Conservation (phyloP, 768 basidiomycete species). For the Sporobolomyces roseus region DNA sequence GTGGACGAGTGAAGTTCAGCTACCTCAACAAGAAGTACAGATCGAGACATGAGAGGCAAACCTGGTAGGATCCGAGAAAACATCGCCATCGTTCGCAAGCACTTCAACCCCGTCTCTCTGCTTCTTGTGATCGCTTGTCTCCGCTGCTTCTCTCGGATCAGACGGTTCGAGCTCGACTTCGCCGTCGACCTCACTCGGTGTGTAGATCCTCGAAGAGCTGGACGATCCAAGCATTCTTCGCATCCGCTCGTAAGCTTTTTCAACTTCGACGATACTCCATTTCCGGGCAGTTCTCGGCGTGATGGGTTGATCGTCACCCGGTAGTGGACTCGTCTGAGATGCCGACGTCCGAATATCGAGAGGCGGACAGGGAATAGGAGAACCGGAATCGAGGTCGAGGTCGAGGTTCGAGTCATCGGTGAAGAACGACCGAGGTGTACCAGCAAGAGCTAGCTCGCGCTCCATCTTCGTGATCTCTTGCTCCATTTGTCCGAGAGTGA, state of each 20-base stretch:
- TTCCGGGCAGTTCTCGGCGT: constrained; percentile 32
- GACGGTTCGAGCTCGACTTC: not conserved
- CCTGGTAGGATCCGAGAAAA: not conserved
- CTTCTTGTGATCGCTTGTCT: too few relatives aligned
- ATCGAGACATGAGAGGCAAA: not conserved
- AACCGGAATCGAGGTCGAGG: not conserved
- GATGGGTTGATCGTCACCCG: not conserved
- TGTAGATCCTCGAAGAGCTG: not conserved
- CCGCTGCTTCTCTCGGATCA: too few relatives aligned
- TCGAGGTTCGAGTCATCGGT: constrained; percentile 6
- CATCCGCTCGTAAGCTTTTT: constrained; percentile 39
- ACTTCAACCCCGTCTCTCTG: not conserved
- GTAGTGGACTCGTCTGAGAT: not conserved
- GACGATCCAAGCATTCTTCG: constrained; percentile 21
- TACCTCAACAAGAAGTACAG: too few relatives aligned
- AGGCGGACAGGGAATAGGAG: not conserved
- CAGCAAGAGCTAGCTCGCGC: constrained; percentile 7
- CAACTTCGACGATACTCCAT: constrained; percentile 39
- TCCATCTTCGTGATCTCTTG: constrained; percentile 34
- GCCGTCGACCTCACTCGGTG: constrained; percentile 1
- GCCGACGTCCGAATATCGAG: too few relatives aligned
- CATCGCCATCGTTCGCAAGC: not conserved
- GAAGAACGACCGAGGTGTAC: constrained; percentile 14
- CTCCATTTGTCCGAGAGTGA: constrained; percentile 39
- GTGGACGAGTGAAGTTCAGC: too few relatives aligned